Base-by-base conservation (phyloP, 2,329 filamentous ascomycete genomes). In the Phaeosphaeria sp. region DNA sequence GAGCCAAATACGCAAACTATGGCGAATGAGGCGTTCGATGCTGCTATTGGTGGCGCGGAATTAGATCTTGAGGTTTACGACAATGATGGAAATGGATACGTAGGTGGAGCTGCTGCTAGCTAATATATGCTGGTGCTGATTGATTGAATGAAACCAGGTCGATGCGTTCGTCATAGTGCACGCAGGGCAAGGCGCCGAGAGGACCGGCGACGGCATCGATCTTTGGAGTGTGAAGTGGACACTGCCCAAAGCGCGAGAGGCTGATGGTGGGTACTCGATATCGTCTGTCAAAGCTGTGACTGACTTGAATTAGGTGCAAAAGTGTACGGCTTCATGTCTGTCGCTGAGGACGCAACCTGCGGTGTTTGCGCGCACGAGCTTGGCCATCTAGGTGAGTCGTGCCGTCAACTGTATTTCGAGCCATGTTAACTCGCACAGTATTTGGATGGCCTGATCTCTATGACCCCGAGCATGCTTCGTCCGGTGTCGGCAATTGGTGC, bases 381-480 rank as follows among this genome's bases (percentile, higher is more conserved):
- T 24, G 66, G 68, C 2, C 66, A 71, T 55, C 39, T 69, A 9
- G 49, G 63, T 61, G 55, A 49, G 51, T 39, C 20, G 30, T 21
- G n/a, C 22, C 17, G 20, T 25, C 17, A 30, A n/a, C 36, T 8
- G 13, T 11, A 13, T 24, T 36, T 42, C 3, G 18, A 18, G 20
- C n/a, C 8, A 13, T 22, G 27, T 49, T 6, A 55, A 40, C 3
- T 40, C 22, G n/a, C 7, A 1, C 13, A 61, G 60, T 71, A 1
- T 71, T 71, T 48, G 68, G 66, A 13, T 71, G 68, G 68, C 68
- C 68, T 20, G 68, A 71, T 56, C 52, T 69, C 0, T 71, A 71
- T 48, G 67, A 69, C 43, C 68, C 60, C 18, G 68, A 69, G 39
- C 30, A 57, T 48, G 58, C 46, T n/a, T 67, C 64, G 20, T 53